Evolutionary conservation across 2,329 filamentous ascomycete genomes (phyloP).

Genomic region (Colletotrichum godetiae): DNA sequence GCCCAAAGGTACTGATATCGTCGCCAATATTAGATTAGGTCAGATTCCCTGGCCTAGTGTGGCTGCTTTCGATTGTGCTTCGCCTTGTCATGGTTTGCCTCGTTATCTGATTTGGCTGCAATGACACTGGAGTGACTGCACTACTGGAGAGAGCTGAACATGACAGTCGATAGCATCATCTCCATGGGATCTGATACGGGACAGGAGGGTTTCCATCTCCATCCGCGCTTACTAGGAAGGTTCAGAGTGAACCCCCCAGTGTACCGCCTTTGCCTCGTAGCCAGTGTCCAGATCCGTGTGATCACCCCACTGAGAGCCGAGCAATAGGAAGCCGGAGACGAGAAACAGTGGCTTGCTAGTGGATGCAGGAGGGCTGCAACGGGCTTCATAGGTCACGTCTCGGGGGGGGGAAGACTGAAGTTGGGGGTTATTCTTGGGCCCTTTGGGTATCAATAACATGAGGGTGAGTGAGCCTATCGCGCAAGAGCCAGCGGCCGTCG

Average conservation of each 20-base stretch:
- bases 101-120: constrained; percentile 10
- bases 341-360: constrained; percentile 35
- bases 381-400: constrained; percentile 9
- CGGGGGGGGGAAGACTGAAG: not conserved
- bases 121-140: not conserved
- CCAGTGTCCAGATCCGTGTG: constrained; percentile 7
- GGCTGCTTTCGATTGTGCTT: constrained; percentile 4
- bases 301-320: constrained; percentile 26
- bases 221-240: not conserved
- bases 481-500: constrained; percentile 32
- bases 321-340: constrained; percentile 28
- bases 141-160: not conserved
- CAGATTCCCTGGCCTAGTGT: not conserved
- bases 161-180: constrained; percentile 14
- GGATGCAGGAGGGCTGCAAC: constrained; percentile 24
- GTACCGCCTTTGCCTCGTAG: constrained; percentile 7
- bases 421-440: not conserved
- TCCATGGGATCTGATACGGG: not conserved
- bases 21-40: not conserved
- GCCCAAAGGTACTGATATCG: constrained; percentile 5
- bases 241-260: not conserved
- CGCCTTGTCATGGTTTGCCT: constrained; percentile 11
- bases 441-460: constrained; percentile 27
- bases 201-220: not conserved
- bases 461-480: constrained; percentile 24